A percentile compares a stretch with the other conserved stretches of the same genome.
Conservation (phyloP, 441 rosid genomes). For the Jatropha podagrica region DNA sequence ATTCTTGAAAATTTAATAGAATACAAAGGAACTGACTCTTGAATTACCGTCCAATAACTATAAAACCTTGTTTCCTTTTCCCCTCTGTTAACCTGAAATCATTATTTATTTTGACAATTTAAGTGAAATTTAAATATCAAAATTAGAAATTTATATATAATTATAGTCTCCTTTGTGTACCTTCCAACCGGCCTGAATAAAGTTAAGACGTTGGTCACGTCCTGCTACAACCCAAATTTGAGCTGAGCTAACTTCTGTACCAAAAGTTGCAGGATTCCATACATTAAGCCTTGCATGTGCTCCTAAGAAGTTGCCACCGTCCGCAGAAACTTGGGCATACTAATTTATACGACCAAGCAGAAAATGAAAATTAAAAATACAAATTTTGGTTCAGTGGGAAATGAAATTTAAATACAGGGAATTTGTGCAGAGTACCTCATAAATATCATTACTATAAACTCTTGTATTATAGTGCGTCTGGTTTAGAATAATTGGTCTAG, state of each 20-base stretch:
- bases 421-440: neutral
- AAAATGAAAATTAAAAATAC: too few relatives aligned
- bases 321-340: neutral
- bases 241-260: slow-evolving; percentile 21
- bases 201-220: neutral
- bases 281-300: slow-evolving; percentile 23
- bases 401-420: too few relatives aligned
- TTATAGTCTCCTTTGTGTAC: neutral
- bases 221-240: slow-evolving; percentile 26
- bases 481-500: neutral
- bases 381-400: too few relatives aligned
- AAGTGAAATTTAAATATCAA: neutral
- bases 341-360: too few relatives aligned
- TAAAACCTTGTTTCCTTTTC: slow-evolving; percentile 7
- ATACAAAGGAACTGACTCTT: too few relatives aligned
- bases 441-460: too few relatives aligned
- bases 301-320: slow-evolving; percentile 13
- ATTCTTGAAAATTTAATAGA: neutral
- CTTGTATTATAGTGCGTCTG: neutral
- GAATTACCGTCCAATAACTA: slow-evolving; percentile 28
- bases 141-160: neutral
- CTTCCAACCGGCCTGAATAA: slow-evolving; percentile 32
- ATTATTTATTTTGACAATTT: neutral
- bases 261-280: slow-evolving; percentile 21
- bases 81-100: neutral